phyloP scores from a whole-genome alignment of 768 basidiomycete genomes.

The Phylloporus sp. region DNA sequence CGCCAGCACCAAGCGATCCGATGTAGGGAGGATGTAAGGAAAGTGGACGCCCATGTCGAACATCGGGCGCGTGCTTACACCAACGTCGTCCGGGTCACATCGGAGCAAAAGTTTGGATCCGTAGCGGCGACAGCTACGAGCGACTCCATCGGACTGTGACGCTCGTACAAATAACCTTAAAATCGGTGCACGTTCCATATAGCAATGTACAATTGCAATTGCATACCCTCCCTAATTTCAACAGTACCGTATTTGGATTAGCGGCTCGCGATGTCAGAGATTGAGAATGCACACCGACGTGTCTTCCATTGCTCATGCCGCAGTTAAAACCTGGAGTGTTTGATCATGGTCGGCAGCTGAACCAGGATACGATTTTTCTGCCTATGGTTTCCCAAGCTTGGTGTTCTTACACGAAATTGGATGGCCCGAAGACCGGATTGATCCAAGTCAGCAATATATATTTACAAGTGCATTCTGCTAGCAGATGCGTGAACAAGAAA shows the following conservation, averaged over 20 bases:
- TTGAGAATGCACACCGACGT: neutral
- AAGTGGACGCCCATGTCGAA: neutral
- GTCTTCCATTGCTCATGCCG: neutral
- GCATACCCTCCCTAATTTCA: neutral
- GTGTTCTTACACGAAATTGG: too few species aligned
- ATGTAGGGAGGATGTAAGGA: neutral
- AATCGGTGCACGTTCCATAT: slow-evolving; percentile 37
- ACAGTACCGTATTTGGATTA: slow-evolving; percentile 9
- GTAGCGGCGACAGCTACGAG: slow-evolving; percentile 10
- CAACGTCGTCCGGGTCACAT: slow-evolving; percentile 6
- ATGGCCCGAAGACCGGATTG: slow-evolving; percentile 25
- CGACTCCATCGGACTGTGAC: slow-evolving; percentile 35
- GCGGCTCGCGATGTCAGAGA: neutral
- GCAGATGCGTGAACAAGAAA: neutral
- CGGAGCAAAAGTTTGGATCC: slow-evolving; percentile 10
- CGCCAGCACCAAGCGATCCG: neutral
- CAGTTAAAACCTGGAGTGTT: slow-evolving; percentile 28
- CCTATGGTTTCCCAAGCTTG: too few species aligned
- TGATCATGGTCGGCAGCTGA: neutral
- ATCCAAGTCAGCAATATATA: slow-evolving; percentile 23
- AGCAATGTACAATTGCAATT: slow-evolving; percentile 29
- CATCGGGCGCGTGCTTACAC: neutral
- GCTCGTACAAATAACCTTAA: slow-evolving; percentile 30
- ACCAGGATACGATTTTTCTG: slow-evolving; percentile 15
- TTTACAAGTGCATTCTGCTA: too few species aligned